Base-by-base conservation (phyloP, 2,329 filamentous ascomycete species). In the Diaporthe aspalathi region DNA sequence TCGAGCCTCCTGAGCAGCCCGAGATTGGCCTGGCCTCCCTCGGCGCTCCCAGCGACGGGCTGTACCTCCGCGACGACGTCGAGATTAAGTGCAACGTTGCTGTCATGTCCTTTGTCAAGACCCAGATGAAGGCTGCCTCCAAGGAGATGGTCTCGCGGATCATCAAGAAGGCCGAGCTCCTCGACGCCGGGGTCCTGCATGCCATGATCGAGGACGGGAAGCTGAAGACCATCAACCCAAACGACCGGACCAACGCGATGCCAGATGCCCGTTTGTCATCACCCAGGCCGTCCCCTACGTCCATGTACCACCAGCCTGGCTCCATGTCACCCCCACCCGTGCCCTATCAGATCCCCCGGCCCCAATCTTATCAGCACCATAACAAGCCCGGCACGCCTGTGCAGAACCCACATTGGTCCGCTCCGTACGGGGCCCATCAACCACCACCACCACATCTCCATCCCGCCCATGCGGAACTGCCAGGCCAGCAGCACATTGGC, bases 51-150 rank as follows among this genome's bases (percentile, higher is more conserved):
- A 81, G 84, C 29, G 89, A 92, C 71, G 91, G 91, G 0, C 80
- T 93, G 3, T 93, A 93, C 76, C 82, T 93, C 71, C 86, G 90
- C 70, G 90, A 92, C 76, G 91, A 93, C 74, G 91, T 93, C 50
- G 90, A 93, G 78, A 90, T 93, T 80, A 87, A 87, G 76, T 91
- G 90, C 83, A 93, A 92, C 77, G 82, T 93, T 67, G 86, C 90
- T 72, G 85, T 92, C 80, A 85, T 90, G 71, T 78, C 84, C 60
- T 92, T 92, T 71, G 90, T 93, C 74, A 92, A 91, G 83, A 85
- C 87, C 71, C 89, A 92, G 78, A 86, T 88, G 76, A 91, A 91
- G 80, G 85, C 89, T 11, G 89, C 91, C 9, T 90, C 89, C 75
- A 90, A 90, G 74, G 86, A 91, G 72, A 91, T 93, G 88, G 87